Evolutionary conservation across 257 asterid genomes (phyloP), one percentile per base, ranked within the genome.

Genomic region (Scutellaria barbata): DNA sequence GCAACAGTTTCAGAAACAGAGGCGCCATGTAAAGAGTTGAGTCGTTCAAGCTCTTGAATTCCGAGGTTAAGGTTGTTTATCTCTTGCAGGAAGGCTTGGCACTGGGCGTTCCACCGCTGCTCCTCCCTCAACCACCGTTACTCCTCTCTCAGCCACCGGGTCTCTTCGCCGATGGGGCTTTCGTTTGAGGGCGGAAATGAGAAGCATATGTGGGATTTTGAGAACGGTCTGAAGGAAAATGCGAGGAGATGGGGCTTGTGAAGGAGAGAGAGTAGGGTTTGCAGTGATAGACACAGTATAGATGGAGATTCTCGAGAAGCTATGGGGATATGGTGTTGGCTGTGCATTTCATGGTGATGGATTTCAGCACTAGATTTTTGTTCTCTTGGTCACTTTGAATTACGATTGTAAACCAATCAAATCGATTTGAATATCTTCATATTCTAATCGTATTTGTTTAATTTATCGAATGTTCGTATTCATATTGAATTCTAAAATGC

Each of bases 81-180:
- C 69, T 94, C 85, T 4, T 75, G 83, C 76, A 89, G 72, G 71
- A 89, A 72, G 4, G 88, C 82, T 37, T 83, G 86, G 63, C 92
- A 85, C 78, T 94, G 96, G 17, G 80, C 75, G 55, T 81, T 83
- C 99, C 99, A 94, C 78, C 97, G 58, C n/a, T 73, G 39, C 80
- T 92, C 97, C 81, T 87, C 92, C 48, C 98, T 84, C 79, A 91
- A 66, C 99, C 99, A 94, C 76, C 99, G 80, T 67, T 88, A 92
- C 82, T 94, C 99, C 50, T 94, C 99, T 83, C 98, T 77, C 57
- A 86, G 84, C 99, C 99, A 94, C 66, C 96, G 91, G 2, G 87
- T 81, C 73, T 91, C 99, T 68, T 86, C 92, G 48, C 75, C 79
- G 8, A 55, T 48, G 25, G 81, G 71, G 56, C 74, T 73, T 40